Percentiles rank a stretch among this genome's conserved stretches.
Conservation (phyloP, 352 stramenopile genomes). For the Blastocystis sp. region DNA sequence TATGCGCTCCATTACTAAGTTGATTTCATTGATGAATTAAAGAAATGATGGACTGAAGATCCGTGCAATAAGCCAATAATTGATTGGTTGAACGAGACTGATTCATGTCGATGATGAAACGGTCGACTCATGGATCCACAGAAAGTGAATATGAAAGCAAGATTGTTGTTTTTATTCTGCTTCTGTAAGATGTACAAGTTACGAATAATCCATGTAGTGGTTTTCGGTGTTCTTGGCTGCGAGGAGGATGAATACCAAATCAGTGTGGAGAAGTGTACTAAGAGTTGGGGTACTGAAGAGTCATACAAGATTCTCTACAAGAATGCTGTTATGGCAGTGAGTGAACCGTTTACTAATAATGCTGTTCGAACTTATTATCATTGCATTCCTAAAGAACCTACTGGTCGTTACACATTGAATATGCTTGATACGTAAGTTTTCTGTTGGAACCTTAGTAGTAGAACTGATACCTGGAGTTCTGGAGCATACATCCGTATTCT, state of each 20-base stretch:
- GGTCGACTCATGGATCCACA: not conserved
- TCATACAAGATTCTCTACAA: constrained; percentile 55
- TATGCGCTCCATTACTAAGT: no score
- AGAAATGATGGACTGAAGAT: not conserved
- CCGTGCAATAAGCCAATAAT: not conserved
- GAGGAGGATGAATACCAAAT: constrained; percentile 9
- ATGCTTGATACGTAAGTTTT: constrained; percentile 23
- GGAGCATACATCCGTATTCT: constrained; percentile 48
- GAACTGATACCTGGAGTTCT: constrained; percentile 14
- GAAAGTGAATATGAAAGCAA: not conserved
- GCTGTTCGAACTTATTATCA: constrained; percentile 45
- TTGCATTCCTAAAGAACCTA: constrained; percentile 11
- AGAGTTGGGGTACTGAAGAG: not conserved
- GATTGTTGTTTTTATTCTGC: not conserved
- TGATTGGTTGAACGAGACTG: constrained; percentile 16
- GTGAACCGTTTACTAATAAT: constrained; percentile 57
- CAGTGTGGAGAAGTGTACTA: constrained; percentile 38
- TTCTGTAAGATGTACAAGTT: not conserved
- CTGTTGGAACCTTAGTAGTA: not conserved
- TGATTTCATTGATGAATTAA: no score
- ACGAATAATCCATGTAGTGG: constrained; percentile 1
- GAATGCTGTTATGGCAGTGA: not conserved
- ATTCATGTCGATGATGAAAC: not conserved
- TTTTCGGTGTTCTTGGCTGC: not conserved
- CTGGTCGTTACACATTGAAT: constrained; percentile 15